Evolutionary conservation across 169 alveolate genomes (phyloP), one percentile per base, ranked within the genome.

Genomic region (Plasmodium knowlesi): DNA sequence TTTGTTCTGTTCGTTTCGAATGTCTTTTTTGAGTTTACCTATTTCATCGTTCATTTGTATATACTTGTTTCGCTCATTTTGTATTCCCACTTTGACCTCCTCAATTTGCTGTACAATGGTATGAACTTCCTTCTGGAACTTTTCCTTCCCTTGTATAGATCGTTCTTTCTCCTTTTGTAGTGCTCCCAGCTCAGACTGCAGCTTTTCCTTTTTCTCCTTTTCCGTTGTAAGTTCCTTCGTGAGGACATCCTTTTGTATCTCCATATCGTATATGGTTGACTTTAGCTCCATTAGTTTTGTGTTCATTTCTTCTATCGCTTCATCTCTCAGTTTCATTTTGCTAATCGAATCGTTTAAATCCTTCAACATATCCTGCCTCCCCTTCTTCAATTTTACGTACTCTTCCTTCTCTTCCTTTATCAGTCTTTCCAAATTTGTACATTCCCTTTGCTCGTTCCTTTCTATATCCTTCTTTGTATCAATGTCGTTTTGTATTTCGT

Each of bases 281-380:
- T 91, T 91, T 53, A 91, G 28, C 37, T 43, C 79, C 34, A 71
- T 39, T 30, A 91, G 41, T 50, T 91, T 81, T 1, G 25, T 91
- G 76, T 91, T 81, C 53, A 91, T 91, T 82, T 76, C 72, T 8
- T 61, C 80, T 46, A 91, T 91, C 0, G 84, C 92, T 81, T 80
- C 92, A 57, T 91, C 95, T 37, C 95, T 88, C 50, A 79, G 81
- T 19, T 79, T 88, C 88, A 88, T 88, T 54, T 88, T 30, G 43
- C 34, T 19, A 1, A 88, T 61, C 10, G 94, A 88, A 1, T 79
- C 89, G 54, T 88, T 88, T 2, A 88, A 22, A n/a, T 41, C 82
- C 32, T 79, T 88, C n/a, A 76, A 28, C 28, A 88, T 22, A 10
- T 57, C 50, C 0, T 88, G 61, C 50, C 71, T 88, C 53, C 82